Evolutionary conservation across 495 filamentous ascomycete species (phyloP), one percentile per base, ranked within the genome.

Genomic region (Parmelia sp.): DNA sequence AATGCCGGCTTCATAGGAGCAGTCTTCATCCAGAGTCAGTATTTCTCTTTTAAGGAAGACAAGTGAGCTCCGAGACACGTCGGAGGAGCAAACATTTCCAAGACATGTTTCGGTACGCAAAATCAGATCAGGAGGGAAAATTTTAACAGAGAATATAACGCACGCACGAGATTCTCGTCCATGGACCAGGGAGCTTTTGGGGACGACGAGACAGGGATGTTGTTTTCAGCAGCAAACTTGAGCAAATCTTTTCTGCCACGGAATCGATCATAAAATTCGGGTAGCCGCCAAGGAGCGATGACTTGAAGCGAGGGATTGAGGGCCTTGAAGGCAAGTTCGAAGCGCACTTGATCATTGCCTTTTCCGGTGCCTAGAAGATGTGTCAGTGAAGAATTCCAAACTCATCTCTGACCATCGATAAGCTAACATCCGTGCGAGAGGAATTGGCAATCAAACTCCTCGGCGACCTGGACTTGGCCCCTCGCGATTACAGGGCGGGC

Each of bases 401-500:
- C 15, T 44, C 40, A 44, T 44, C 40, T 44, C 40, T 21, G 21
- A 44, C 12, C 17, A 44, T 44, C 40, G 21, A 7, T 44, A 44
- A 44, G 40, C 40, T 44, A 44, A 44, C 40, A 64, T 40, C 62
- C 62, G 33, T 64, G 62, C 21, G 53, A 58, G 10, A 64, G 53
- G 39, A 47, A 40, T 37, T 45, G 27, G 25, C 88, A 90, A 53
- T 83, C 81, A 72, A 87, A 82, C 71, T 86, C 75, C 70, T 86
- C 76, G 31, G 91, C 91, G 61, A 89, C 88, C 11, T 74, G 74
- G 62, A 92, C 88, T 81, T 90, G 88, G 42, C 86, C 87, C 62
- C 91, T 84, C 60, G 91, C 90, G 70, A 96, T 96, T 66, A 96
- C 85, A 42, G 92, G 92, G 47, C 92, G 87, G 69, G 92, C 92